Conservation (phyloP, 306 rosid genomes). For the Acacia melanoxylon region DNA sequence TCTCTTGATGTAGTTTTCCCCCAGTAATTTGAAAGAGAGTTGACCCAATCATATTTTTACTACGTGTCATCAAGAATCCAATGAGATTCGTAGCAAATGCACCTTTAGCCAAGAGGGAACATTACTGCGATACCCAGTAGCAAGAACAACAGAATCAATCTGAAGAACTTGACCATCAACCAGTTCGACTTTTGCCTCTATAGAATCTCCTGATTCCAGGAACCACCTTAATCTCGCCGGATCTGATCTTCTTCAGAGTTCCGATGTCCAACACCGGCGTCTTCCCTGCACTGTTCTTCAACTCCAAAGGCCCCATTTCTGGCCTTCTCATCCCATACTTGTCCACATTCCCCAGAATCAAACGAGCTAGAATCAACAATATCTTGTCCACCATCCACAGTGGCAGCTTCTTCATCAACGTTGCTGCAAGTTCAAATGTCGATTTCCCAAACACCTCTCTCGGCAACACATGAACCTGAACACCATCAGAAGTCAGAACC, state of each 20-base stretch:
- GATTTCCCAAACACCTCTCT: constrained; percentile 79
- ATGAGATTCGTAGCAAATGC: neutral
- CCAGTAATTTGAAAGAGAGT: neutral
- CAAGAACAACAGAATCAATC: constrained; percentile 85
- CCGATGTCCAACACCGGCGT: constrained; percentile 94
- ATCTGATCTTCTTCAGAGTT: constrained; percentile 67
- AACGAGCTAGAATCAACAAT: constrained; percentile 51
- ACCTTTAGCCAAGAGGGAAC: constrained; percentile 99
- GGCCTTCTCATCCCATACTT: constrained; percentile 78
- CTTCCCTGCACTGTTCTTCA: constrained; percentile 74
- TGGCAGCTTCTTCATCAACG: constrained; percentile 68
- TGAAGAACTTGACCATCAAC: constrained; percentile 60
- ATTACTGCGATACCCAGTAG: constrained; percentile 93
- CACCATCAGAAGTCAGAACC: neutral
- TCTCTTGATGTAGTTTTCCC: neutral
- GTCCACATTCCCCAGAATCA: constrained; percentile 67
- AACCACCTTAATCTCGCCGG: constrained; percentile 79
- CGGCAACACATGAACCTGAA: constrained; percentile 81
- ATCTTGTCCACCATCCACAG: constrained; percentile 79
- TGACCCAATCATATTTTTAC: neutral
- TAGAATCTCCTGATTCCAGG: constrained; percentile 75
- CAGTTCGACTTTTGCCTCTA: constrained; percentile 62
- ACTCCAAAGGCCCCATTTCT: constrained; percentile 67
- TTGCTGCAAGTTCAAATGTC: constrained; percentile 68
- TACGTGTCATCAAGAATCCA: neutral